Base-by-base conservation (phyloP, 805 yeast genomes). In the Debaryomyces maramus region DNA sequence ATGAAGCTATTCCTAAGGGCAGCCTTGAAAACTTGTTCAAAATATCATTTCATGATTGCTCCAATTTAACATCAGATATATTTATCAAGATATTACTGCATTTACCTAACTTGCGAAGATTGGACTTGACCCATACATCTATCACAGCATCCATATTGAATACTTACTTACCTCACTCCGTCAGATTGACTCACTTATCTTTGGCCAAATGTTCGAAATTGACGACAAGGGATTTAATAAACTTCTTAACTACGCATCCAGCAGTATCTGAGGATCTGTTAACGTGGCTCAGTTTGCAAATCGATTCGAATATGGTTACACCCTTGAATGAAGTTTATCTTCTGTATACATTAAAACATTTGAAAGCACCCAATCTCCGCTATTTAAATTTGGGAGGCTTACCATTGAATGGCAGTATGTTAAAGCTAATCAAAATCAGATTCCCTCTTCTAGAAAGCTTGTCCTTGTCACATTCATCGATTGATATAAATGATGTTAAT, bases 41-140 rank as follows among this genome's bases (percentile, higher is more conserved):
- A 43, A 52, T 90, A 8, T 87, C 95, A 0, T 78, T 90, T 54
- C 96, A 89, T 62, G 96, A 88, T 54, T 90, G 97, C 59, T 82
- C 93, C 2, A 88, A 86, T 47, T 67, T 89, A 27, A 74, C 87
- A 3, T 61, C 77, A 5, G 70, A 69, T n/a, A 73, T 74, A 0
- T 77, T 85, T 41, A 69, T 69, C 18, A 73, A 72, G 38, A 56
- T 86, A 9, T 65, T 90, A 20, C 83, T 85, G 2, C 75, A 72
- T 36, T 64, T 83, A 33, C 64, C 70, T 18, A 67, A 72, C 43
- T 63, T 89, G 37, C 77, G 78, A 46, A 77, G 88, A 46, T 65
- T 89, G 21, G 97, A 89, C 57, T 67, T 90, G 36, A 80, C 86
- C 11, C 96, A 88, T 53, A 89, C 97, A 0, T 80, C 83, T 32